Base-by-base conservation (phyloP, 495 filamentous ascomycete species). In the Penicillium soppii region DNA sequence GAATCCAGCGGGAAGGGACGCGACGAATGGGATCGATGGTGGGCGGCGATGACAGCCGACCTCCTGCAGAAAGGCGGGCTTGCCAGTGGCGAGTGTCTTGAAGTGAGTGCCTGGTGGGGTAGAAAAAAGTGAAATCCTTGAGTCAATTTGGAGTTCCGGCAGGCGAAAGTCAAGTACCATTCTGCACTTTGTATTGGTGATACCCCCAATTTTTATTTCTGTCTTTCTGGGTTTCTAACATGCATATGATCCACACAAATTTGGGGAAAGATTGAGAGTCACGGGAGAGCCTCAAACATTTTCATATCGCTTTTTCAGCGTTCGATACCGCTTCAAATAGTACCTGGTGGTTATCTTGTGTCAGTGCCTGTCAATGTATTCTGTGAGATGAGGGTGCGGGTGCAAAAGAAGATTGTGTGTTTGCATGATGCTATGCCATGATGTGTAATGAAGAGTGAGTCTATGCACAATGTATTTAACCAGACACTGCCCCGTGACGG, bases 61-160 rank as follows among this genome's bases (percentile, higher is more conserved):
- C 73, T 96, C 63, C 77, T 95, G 54, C 85, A 88, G 61, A 81
- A 89, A 52, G 83, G 84, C 37, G 88, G 90, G 17, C 83, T 90
- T 20, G 81, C 83, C 27, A 89, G 82, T 73, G 90, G 92, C 35
- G 92, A 97, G 70, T 95, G 91, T 68, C 71, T 97, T 37, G 92
- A 97, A 75, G 81, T 94, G 49, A 92, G 91, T 44, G 91, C 89
- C n/a, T 96, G 91, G 91, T 95, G 90, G 86, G 91, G 89, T 56
- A 75, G 76, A 66, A 95, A 91, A 73, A 79, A 69, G 67, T 74
- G 50, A 69, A 20, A 43, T 36, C 45, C 36, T 41, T 47, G 27
- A 54, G 46, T 63, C 48, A 52, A 51, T 57, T 52, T 46, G 57
- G 62, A 52, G 59, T 68, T 67, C 52, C 47, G 61, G 47, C 52